Evolutionary conservation across 1,284 basidiomycete genomes (phyloP).

Genomic region (Ganoderma meredithae): DNA sequence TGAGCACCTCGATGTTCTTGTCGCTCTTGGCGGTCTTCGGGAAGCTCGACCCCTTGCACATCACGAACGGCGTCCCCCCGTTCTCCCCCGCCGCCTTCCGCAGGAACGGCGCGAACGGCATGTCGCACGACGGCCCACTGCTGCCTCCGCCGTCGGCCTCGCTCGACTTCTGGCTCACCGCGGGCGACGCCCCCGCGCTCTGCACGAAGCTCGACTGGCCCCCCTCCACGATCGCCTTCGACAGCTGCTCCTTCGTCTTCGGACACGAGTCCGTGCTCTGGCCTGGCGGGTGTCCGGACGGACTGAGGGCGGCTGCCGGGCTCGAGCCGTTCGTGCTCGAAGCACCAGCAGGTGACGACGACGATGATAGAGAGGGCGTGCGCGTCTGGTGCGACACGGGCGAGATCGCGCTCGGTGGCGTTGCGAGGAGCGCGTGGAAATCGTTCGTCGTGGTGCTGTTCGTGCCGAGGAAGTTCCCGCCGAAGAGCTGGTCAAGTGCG

Average conservation of each 20-base stretch:
- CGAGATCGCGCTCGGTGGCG: constrained; percentile 56
- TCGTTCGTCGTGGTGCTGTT: constrained; percentile 48
- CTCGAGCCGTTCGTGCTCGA: constrained; percentile 40
- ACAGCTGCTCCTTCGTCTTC: constrained; percentile 63
- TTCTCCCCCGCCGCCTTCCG: constrained; percentile 37
- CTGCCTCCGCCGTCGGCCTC: background rate
- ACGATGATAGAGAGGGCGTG: constrained; percentile 41
- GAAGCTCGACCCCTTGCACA: constrained; percentile 68
- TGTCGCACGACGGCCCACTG: constrained; percentile 32
- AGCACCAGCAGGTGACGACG: constrained; percentile 42
- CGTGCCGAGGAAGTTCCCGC: constrained; percentile 54
- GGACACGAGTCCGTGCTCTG: constrained; percentile 53
- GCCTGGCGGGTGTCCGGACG: constrained; percentile 8
- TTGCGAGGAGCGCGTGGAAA: constrained; percentile 52
- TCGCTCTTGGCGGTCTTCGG: constrained; percentile 74
- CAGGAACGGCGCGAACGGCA: constrained; percentile 38
- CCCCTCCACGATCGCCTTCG: constrained; percentile 51
- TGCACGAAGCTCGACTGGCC: constrained; percentile 60
- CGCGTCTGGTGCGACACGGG: constrained; percentile 56
- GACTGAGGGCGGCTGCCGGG: constrained; percentile 27
- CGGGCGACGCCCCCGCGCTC: constrained; percentile 32
- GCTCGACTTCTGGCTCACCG: background rate
- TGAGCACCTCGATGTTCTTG: constrained; percentile 75
- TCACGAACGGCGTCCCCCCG: constrained; percentile 54
- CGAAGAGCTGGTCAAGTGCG: constrained; percentile 65